These are phyloP conservation scores for Scleroderma bovista DNA, from an alignment of 768 basidiomycete genomes.

Conservation along the genomic window DNA sequence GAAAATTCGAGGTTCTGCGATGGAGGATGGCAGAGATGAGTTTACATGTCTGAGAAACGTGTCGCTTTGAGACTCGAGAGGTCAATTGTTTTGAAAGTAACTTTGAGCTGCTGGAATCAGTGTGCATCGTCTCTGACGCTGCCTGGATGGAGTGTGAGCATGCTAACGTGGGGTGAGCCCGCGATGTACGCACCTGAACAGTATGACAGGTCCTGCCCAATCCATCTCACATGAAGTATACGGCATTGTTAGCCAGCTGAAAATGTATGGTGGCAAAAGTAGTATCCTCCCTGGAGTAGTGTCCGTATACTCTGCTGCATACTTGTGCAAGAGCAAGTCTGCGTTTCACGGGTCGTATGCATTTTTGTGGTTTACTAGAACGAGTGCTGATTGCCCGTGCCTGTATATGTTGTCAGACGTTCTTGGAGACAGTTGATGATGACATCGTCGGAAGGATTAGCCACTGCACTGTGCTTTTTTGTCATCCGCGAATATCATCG, in stretches of 20 bases:
- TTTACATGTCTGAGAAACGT: constrained; percentile 93
- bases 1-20: constrained; percentile 94
- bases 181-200: constrained; percentile 73
- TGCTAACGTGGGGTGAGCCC: background rate
- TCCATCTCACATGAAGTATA: constrained; percentile 94
- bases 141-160: constrained; percentile 17
- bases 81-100: constrained; percentile 89
- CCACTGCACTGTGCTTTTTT: too few relatives aligned
- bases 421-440: too few relatives aligned
- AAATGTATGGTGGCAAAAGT: constrained; percentile 80
- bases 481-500: too few relatives aligned
- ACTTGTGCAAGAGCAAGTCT: constrained; percentile 79
- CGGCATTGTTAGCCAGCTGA: constrained; percentile 84
- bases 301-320: constrained; percentile 81
- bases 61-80: constrained; percentile 91
- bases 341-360: constrained; percentile 75
- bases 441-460: too few relatives aligned
- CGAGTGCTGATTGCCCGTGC: constrained; percentile 59
- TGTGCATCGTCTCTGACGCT: constrained; percentile 65
- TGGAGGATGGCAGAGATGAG: constrained; percentile 95
- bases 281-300: constrained; percentile 56
- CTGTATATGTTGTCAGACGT: constrained; percentile 82
- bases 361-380: constrained; percentile 92
- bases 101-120: constrained; percentile 90
- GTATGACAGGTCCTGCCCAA: constrained; percentile 92